Conservation (phyloP, 1,284 basidiomycete genomes). For the Neonothopanus nambi region DNA sequence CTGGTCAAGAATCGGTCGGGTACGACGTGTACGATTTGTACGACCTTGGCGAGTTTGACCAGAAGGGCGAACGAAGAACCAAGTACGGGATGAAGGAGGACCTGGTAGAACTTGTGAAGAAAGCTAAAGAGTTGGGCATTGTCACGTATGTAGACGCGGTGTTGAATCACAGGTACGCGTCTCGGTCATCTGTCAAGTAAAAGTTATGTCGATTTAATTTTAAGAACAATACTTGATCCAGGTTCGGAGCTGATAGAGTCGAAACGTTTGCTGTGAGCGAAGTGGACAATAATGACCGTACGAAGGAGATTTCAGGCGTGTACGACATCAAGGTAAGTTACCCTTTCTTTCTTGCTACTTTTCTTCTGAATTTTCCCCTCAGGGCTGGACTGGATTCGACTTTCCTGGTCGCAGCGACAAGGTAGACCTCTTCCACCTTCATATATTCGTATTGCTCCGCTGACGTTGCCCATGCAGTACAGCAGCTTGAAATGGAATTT, state of each 20-base stretch:
- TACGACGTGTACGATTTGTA: conserved; percentile 46
- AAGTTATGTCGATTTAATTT: background rate
- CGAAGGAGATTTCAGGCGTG: conserved; percentile 19
- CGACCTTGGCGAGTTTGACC: conserved; percentile 52
- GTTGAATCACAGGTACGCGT: conserved; percentile 26
- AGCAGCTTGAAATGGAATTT: conserved; percentile 48
- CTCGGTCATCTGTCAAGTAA: too few relatives aligned
- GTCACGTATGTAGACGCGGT: conserved; percentile 34
- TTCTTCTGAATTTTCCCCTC: background rate
- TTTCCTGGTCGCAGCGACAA: conserved; percentile 49
- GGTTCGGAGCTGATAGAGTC: conserved; percentile 48
- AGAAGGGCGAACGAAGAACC: conserved; percentile 46
- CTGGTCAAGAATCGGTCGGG: conserved; percentile 36
- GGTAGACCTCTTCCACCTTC: conserved; percentile 2
- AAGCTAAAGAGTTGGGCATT: conserved; percentile 33
- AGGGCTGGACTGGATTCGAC: conserved; percentile 42
- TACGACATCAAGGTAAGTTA: conserved; percentile 20
- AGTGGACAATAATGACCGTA: conserved; percentile 43
- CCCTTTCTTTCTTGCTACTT: background rate
- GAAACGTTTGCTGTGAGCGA: conserved; percentile 50
- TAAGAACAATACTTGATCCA: background rate
- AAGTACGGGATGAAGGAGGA: conserved; percentile 65
- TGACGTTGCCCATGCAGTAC: conserved; percentile 30
- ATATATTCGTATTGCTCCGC: background rate
- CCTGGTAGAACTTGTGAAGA: conserved; percentile 42